phyloP scores from a whole-genome alignment of 345 rosid species.

The Noccaea caerulescens region DNA sequence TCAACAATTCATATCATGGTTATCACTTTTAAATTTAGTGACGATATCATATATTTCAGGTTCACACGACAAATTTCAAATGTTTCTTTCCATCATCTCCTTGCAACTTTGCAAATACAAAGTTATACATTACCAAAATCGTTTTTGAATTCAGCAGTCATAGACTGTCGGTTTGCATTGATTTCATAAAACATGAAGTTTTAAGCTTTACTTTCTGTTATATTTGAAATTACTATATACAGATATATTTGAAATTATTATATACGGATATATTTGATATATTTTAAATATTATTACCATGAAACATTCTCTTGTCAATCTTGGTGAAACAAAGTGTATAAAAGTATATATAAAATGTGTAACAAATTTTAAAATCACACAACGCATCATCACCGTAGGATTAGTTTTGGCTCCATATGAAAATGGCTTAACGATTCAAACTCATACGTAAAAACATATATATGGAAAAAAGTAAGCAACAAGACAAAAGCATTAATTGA shows the following conservation, averaged over 20 bases:
- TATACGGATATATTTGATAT: neutral
- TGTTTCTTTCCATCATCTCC: neutral
- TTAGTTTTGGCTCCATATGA: slow-evolving; percentile 22
- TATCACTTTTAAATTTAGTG: slow-evolving; percentile 1
- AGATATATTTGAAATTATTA: no score
- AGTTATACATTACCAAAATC: neutral
- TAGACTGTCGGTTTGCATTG: neutral
- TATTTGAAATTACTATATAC: no score
- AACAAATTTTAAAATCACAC: slow-evolving; percentile 14
- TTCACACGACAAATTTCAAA: neutral
- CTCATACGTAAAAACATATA: slow-evolving; percentile 19
- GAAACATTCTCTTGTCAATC: neutral
- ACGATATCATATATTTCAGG: neutral
- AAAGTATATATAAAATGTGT: slow-evolving; percentile 8
- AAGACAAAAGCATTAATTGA: slow-evolving; percentile 12
- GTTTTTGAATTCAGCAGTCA: neutral
- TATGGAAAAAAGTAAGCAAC: slow-evolving; percentile 1
- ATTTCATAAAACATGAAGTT: no score
- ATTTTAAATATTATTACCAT: neutral
- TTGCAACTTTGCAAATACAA: neutral
- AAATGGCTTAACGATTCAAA: slow-evolving; percentile 22
- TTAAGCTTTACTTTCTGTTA: neutral
- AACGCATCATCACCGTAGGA: slow-evolving; percentile 25
- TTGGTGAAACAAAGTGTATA: neutral
- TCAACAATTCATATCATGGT: slow-evolving; percentile 30